Evolutionary conservation across 1,139 yeast genomes (phyloP), one percentile per base, ranked within the genome.

Genomic region (Pichia sp.): DNA sequence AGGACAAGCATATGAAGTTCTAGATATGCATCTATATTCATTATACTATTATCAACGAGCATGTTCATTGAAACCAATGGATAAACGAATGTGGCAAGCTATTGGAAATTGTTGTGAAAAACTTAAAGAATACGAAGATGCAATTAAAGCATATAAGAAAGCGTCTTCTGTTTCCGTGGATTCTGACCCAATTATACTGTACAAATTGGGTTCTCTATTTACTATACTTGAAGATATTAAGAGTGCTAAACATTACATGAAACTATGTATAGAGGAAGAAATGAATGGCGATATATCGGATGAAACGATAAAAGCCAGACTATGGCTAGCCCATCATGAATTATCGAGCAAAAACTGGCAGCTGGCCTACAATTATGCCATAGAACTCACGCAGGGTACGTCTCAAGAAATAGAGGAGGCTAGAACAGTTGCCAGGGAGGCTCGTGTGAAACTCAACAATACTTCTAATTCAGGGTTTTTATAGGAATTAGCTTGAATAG

Each of bases 1-100:
- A 46, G 99, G 99, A 0, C 99, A 93, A 66, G 98, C 99, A 1
- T 94, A 94, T 63, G 99, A 94, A 65, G 96, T 94, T 17, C 71
- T 93, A 50, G 98, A 93, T 58, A 91, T 91, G 97, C 95, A 88
- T 64, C 73, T 89, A 57, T 94, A 91, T 61, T 93, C 98, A 0
- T 71, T 91, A 35, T 91, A 90, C 65, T 93, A 94, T 63, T 94
- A 89, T 63, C 97, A 93, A 67, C 75, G 88, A 42, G 97, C 98
- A 0, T 86, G 96, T 35, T 79, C 88, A 20, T 72, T 94, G 53
- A 91, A 86, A 58, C 98, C 98, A 1, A 68, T 82, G 48, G 99
- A 94, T 64, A 85, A 85, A 57, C 72, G 99, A 55, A 90, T 93
- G 91, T 94, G 99, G 99, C 89, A 84, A 56, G 98, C 99, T 0